A percentile compares a stretch with the other conserved stretches of the same genome.
Evolutionary conservation across 2,329 filamentous ascomycete species (phyloP).

Genomic region (Trichoderma harzianum): DNA sequence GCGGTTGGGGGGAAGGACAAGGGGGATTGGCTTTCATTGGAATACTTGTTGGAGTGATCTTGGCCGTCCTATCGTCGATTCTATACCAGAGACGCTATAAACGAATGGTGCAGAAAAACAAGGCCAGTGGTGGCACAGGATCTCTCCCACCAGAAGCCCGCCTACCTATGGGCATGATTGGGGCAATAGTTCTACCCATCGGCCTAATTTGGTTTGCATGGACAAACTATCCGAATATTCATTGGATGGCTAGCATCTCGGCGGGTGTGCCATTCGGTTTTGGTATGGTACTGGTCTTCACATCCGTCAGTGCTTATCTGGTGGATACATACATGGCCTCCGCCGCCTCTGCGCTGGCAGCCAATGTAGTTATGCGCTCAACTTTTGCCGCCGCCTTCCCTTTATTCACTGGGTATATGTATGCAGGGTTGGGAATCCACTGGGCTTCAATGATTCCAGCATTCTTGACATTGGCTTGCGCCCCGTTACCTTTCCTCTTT

Average conservation of each 20-base stretch:
- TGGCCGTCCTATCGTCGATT: not conserved
- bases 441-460: constrained; percentile 68
- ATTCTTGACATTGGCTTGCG: constrained; percentile 57
- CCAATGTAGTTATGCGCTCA: constrained; percentile 64
- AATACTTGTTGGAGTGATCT: not conserved
- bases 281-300: constrained; percentile 56
- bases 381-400: constrained; percentile 67
- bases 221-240: constrained; percentile 50
- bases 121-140: not conserved
- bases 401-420: constrained; percentile 58
- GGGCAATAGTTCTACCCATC: constrained; percentile 50
- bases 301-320: constrained; percentile 58
- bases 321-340: constrained; percentile 67
- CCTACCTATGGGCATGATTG: constrained; percentile 54
- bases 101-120: not conserved
- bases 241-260: constrained; percentile 47
- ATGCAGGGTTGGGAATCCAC: constrained; percentile 58
- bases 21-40: constrained; percentile 56
- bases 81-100: not conserved
- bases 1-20: constrained; percentile 65
- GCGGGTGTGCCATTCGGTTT: constrained; percentile 45
- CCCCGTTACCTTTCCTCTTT: not conserved
- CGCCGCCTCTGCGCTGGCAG: constrained; percentile 67
- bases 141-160: constrained; percentile 44
- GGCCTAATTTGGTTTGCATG: constrained; percentile 60